These are phyloP conservation scores for Incumbomyces delicatus DNA, from an alignment of 2,329 filamentous ascomycete species.

Conservation along the genomic window DNA sequence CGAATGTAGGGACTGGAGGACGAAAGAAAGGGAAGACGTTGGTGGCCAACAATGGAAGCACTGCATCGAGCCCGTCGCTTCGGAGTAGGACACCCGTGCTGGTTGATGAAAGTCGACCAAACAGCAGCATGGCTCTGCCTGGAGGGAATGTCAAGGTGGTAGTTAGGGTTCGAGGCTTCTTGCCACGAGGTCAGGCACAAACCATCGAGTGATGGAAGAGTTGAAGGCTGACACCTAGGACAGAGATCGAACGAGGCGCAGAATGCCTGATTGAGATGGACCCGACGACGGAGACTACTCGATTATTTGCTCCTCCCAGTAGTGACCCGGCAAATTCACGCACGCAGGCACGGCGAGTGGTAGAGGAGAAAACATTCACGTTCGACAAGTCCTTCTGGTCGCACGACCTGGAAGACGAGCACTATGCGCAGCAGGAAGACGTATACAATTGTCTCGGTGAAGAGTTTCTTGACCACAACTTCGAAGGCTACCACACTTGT, in stretches of 20 bases:
- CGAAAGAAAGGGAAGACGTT: conserved; percentile 4
- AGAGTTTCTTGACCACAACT: conserved; percentile 98
- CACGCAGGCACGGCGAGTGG: conserved; percentile 58
- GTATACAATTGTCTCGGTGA: conserved; percentile 91
- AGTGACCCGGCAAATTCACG: conserved; percentile 37
- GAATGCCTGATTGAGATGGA: conserved; percentile 89
- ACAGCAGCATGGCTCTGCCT: conserved; percentile 39
- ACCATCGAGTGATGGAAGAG: neutral
- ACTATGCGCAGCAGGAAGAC: conserved; percentile 87
- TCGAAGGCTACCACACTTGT: conserved; percentile 97
- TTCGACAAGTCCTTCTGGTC: conserved; percentile 99
- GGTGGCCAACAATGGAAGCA: conserved; percentile 11
- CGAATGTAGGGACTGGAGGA: conserved; percentile 7
- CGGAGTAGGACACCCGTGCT: conserved; percentile 61
- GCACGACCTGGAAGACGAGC: conserved; percentile 64
- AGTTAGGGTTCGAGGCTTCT: conserved; percentile 68
- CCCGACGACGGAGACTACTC: conserved; percentile 74
- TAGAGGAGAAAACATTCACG: conserved; percentile 83
- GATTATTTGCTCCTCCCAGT: conserved; percentile 60
- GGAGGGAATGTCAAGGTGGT: conserved; percentile 76
- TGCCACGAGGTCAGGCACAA: conserved; percentile 56
- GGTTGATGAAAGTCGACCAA: conserved; percentile 35
- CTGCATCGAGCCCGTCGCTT: conserved; percentile 66
- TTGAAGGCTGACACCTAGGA: conserved; percentile 20
- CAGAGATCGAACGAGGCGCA: conserved; percentile 72